Evolutionary conservation across 352 stramenopile species (phyloP), one percentile per base, ranked within the genome.

Genomic region (Thraustotheca clavata): DNA sequence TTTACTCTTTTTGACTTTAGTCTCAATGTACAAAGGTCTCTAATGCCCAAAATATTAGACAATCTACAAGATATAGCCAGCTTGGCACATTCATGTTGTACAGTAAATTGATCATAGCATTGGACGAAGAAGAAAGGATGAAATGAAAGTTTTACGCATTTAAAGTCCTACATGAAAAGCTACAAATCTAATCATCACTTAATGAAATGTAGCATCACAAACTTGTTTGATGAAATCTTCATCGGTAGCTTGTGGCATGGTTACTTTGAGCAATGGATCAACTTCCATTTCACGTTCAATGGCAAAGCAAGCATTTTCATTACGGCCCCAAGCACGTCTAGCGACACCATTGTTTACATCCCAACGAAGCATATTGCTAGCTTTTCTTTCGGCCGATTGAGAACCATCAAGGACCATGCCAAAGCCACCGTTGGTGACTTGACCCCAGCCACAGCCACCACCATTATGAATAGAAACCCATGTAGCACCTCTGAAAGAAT

Each of bases 401-500:
- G 80, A 88, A 29, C 86, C 86, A 52, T 95, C 86, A 43, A 95
- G 72, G 57, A 95, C 85, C 73, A 90, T 85, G 36, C 86, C 86
- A 60, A 95, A 95, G 59, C 85, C 86, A 14, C 86, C 86, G 71
- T 95, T 95, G 68, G 85, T 91, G 57, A 94, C 86, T 66, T 96
- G 80, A 31, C 87, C 87, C 86, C 87, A 95, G 67, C 87, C 87
- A 34, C 89, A 78, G 27, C 87, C 87, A n/a, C 87, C 87, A 49
- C 87, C 84, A 69, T 96, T 96, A 74, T 96, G 87, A 67, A 95
- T 81, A 27, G 81, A 77, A 27, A 95, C 80, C 86, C 86, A 95
- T 27, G 87, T 95, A 40, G 85, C 83, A 8, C 87, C 87, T 46
- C 87, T 82, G 27, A 86, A 79, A 18, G 83, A 81, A 67, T 95